Evolutionary conservation across 106 monocot species (phyloP), one percentile per base, ranked within the genome.

Genomic region (Dendrobium huoshanense): DNA sequence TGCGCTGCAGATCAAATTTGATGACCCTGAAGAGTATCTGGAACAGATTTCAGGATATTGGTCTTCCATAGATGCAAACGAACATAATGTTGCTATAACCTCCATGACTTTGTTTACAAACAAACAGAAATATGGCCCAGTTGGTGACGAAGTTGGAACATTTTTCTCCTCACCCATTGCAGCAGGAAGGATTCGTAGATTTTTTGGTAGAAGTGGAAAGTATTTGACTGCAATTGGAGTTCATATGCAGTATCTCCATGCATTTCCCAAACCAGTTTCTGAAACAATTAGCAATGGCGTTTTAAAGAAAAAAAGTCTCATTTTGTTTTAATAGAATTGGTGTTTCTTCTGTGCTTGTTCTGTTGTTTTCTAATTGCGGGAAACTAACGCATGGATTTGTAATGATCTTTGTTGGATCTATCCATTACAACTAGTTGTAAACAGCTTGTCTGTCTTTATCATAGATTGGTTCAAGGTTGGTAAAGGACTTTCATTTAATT

Each of bases 101-200:
- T 89, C 89, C 2, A 43, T 87, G 41, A 85, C 89, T 7, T 61
- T 89, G 55, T 77, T 67, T 72, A 80, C 77, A 5, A 83, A 56
- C 25, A 77, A 85, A 25, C 84, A 87, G 2, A 85, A 89, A 78
- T 89, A 89, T 49, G 89, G 87, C 20, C 85, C 89, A 4, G 84
- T 80, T 31, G 87, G 87, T 9, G 87, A 85, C 11, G 87, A 89
- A 73, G 27, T 75, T 0, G 87, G 89, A 7, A 85, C 77, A 5
- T 87, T 82, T 51, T 89, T 89, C 72, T 87, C 82, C 48, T 87
- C 89, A 24, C 33, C 82, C 7, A 83, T 75, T 0, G 83, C 82
- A 0, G 55, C 84, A 84, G 89, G 89, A 18, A 89, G 87, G 78
- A 82, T 85, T 56, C 80, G 85, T 20, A 81, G 87, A 13, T 90